Evolutionary conservation across 140 eudicot species (phyloP).

Genomic region (Oenanthe javanica): DNA sequence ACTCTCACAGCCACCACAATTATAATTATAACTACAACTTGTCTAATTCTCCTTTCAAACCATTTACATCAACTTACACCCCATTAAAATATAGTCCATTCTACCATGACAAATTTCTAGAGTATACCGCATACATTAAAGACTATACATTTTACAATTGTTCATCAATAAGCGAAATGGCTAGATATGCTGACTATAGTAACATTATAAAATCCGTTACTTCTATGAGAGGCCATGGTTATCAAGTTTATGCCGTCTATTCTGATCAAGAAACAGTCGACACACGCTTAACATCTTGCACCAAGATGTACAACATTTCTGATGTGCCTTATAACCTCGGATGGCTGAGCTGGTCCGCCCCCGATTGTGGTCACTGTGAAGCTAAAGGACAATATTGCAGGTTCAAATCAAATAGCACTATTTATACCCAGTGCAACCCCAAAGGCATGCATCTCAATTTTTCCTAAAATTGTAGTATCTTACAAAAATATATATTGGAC

Average conservation of each 20-base stretch:
- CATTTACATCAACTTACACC: not conserved
- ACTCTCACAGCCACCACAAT: not conserved
- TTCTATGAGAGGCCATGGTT: not conserved
- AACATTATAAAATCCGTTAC: not conserved
- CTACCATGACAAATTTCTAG: too few relatives aligned
- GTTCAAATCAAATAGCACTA: too few relatives aligned
- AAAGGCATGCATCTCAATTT: too few relatives aligned
- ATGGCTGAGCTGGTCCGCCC: not conserved
- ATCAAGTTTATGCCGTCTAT: not conserved
- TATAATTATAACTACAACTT: not conserved
- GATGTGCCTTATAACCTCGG: not conserved
- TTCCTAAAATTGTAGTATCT: too few relatives aligned
- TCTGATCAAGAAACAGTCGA: rapidly evolving
- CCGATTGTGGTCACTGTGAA: not conserved
- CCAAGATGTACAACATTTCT: not conserved
- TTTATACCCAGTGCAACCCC: too few relatives aligned
- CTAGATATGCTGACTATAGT: too few relatives aligned
- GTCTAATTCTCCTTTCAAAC: not conserved
- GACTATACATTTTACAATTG: not conserved
- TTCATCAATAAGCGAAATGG: not conserved
- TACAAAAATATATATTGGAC: too few relatives aligned
- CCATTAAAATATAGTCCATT: too few relatives aligned
- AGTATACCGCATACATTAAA: not conserved
- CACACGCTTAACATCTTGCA: not conserved
- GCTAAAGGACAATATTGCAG: not conserved